Percentiles rank a stretch among this genome's conserved stretches.
Evolutionary conservation across 495 filamentous ascomycete genomes (phyloP).

Genomic region (Lasiosphaeriaceae sp.): DNA sequence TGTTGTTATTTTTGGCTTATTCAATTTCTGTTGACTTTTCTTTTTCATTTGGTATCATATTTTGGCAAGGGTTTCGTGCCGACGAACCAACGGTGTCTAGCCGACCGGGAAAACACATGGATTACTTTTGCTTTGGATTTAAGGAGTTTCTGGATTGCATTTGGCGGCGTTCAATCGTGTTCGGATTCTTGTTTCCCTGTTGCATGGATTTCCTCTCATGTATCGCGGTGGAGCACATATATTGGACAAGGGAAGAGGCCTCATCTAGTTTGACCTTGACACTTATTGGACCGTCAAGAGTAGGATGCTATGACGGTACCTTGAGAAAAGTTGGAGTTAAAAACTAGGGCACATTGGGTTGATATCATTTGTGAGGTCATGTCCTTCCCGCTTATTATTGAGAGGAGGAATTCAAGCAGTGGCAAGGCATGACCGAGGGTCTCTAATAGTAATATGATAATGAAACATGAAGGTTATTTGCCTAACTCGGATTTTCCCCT

Average conservation of each 20-base stretch:
- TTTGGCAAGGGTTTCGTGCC: not conserved
- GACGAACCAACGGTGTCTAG: not conserved
- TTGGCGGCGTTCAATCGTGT: too few relatives aligned
- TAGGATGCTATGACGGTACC: too few relatives aligned
- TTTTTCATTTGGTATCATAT: not conserved
- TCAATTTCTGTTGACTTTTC: constrained; percentile 11
- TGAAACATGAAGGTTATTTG: not conserved
- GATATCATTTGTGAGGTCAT: not conserved
- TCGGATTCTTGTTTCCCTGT: too few relatives aligned
- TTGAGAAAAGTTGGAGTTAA: too few relatives aligned
- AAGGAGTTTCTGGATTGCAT: too few relatives aligned
- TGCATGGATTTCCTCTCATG: too few relatives aligned
- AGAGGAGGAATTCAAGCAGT: not conserved
- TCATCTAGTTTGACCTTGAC: not conserved
- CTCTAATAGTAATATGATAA: constrained; percentile 10
- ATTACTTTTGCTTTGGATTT: too few relatives aligned
- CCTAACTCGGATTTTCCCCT: not conserved
- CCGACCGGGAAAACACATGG: not conserved
- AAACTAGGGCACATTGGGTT: not conserved
- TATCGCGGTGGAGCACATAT: not conserved
- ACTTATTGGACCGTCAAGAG: not conserved
- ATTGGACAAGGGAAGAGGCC: not conserved
- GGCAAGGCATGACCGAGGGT: not conserved
- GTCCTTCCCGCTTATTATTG: not conserved
- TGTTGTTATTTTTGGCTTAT: constrained; percentile 35